These are phyloP conservation scores for Amanita fuliginea DNA, from an alignment of 768 basidiomycete species.

Conservation along the genomic window DNA sequence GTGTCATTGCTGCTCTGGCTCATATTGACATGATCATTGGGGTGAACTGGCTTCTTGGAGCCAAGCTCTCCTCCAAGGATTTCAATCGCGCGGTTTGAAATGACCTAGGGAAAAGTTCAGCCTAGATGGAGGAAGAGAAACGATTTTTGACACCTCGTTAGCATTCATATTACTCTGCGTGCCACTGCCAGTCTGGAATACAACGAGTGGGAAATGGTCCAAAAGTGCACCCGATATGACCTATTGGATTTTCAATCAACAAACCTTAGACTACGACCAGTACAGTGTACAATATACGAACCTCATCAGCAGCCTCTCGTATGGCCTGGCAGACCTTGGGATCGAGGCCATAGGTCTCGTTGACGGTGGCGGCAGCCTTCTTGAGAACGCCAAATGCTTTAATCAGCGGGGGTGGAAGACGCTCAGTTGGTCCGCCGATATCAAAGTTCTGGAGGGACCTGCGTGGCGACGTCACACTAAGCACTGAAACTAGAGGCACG, in stretches of 20 bases:
- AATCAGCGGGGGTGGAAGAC: constrained; percentile 91
- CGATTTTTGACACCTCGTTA: constrained; percentile 58
- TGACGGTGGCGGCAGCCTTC: constrained; percentile 91
- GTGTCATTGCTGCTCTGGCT: constrained; percentile 98
- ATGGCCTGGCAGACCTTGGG: constrained; percentile 82
- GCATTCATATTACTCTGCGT: constrained; percentile 99
- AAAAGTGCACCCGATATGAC: constrained; percentile 93
- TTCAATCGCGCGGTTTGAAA: constrained; percentile 97
- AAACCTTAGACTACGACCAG: background rate
- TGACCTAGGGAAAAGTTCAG: constrained; percentile 47
- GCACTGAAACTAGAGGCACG: background rate
- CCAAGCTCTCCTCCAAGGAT: constrained; percentile 91
- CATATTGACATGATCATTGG: constrained; percentile 99
- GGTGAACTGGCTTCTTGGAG: constrained; percentile 95
- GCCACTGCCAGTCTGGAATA: constrained; percentile 98
- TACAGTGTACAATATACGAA: constrained; percentile 24
- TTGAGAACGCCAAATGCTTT: constrained; percentile 97
- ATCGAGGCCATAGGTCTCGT: constrained; percentile 84
- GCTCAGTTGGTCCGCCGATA: constrained; percentile 90
- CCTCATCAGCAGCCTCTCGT: constrained; percentile 89
- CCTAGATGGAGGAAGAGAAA: background rate
- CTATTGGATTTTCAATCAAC: constrained; percentile 26
- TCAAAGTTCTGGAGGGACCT: constrained; percentile 97
- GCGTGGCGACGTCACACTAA: background rate
- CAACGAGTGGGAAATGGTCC: constrained; percentile 95